Evolutionary conservation across 2,329 filamentous ascomycete genomes (phyloP), one percentile per base, ranked within the genome.

Genomic region (Aspergillus tamarii): DNA sequence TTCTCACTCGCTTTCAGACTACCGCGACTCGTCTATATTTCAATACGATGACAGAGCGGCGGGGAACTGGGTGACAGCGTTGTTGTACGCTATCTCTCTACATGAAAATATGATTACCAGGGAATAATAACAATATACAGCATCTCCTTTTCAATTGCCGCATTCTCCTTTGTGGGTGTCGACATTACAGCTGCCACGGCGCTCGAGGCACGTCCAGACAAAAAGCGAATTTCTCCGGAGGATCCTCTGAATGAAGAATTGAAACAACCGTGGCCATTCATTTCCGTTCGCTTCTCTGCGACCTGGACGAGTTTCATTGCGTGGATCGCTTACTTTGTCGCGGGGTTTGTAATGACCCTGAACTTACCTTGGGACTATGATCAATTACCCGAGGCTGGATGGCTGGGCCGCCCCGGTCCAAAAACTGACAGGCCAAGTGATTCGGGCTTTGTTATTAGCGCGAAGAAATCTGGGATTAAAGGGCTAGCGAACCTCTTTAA

Each of bases 101-200:
- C 10, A 9, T 5, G 0, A 19, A 4, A 3, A 14, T 21, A 6
- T 32, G 21, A 21, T 48, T 0, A 28, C 14, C 9, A 4, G n/a
- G n/a, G 8, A 34, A 8, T 55, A 8, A 34, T 46, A 19, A 60
- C 32, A 10, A 8, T 23, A 8, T 12, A 2, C 16, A 73, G 76
- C 9, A 70, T 77, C 43, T 68, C 67, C 5, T 70, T 78, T 9
- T 74, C 74, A 1, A 72, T 74, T 6, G 70, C 71, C 43, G 68
- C 70, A 4, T 78, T 74, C 21, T 70, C 74, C 16, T 78, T 72
- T 46, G 66, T 74, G 14, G 76, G 76, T 0, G 69, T 78, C 11
- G 76, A 78, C 50, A 71, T 76, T 4, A 68, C 76, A 1, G 72
- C 76, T 0, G 72, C 75, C 5, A 76, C 73, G 10, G 76, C 76